Conservation (phyloP, 176 grass and related monocot genomes). For the Zizania latifolia region DNA sequence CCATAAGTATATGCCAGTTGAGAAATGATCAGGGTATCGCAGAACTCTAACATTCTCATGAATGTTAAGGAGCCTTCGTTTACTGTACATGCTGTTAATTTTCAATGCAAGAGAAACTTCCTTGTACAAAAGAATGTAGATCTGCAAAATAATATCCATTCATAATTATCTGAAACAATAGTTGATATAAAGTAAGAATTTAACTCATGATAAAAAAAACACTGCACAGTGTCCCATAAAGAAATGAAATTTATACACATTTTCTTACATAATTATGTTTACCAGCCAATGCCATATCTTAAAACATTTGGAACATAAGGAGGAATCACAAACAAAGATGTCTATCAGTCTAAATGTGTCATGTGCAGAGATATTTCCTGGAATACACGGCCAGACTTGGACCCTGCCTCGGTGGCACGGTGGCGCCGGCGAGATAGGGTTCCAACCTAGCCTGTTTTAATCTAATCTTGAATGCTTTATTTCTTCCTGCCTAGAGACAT, state of each 20-base stretch:
- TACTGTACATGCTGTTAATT: slow-evolving; percentile 83
- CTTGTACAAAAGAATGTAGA: slow-evolving; percentile 90
- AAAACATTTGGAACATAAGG: too few relatives aligned
- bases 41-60: slow-evolving; percentile 92
- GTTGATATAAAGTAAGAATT: background rate
- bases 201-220: background rate
- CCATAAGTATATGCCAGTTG: slow-evolving; percentile 77
- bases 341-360: too few relatives aligned
- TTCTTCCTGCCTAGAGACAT: too few relatives aligned
- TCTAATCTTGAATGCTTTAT: too few relatives aligned
- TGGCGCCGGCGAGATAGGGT: too few relatives aligned
- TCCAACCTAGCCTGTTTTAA: too few relatives aligned
- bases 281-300: too few relatives aligned
- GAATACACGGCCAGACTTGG: too few relatives aligned
- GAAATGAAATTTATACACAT: background rate
- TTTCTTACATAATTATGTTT: background rate
- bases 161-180: background rate
- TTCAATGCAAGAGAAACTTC: slow-evolving; percentile 82
- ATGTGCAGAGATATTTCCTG: too few relatives aligned
- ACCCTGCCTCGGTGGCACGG: too few relatives aligned
- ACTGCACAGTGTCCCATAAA: background rate
- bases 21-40: slow-evolving; percentile 87
- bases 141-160: slow-evolving; percentile 39
- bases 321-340: too few relatives aligned
- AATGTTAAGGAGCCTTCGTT: slow-evolving; percentile 59